Evolutionary conservation across 495 filamentous ascomycete genomes (phyloP).

Genomic region (Eremomyces bilateralis): DNA sequence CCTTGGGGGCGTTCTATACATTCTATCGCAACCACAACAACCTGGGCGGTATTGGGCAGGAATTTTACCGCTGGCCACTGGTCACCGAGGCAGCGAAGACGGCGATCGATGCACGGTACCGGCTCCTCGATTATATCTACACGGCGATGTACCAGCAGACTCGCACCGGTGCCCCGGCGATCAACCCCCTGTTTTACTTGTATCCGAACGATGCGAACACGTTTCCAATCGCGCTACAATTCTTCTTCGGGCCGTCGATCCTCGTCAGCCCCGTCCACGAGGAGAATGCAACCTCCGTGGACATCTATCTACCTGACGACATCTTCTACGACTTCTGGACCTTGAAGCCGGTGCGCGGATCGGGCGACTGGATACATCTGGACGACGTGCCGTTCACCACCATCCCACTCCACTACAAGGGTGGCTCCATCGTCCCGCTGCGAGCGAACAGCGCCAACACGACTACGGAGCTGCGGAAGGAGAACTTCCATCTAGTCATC

Average conservation of each 20-base stretch:
- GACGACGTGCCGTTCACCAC: slow-evolving; percentile 33
- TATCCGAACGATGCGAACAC: slow-evolving; percentile 47
- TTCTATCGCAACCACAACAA: slow-evolving; percentile 72
- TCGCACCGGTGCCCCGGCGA: slow-evolving; percentile 41
- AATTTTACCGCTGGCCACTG: slow-evolving; percentile 53
- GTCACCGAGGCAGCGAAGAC: slow-evolving; percentile 45
- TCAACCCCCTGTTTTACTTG: slow-evolving; percentile 48
- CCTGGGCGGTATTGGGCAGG: slow-evolving; percentile 30
- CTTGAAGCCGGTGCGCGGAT: slow-evolving; percentile 31
- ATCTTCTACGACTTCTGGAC: slow-evolving; percentile 65
- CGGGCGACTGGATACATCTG: slow-evolving; percentile 29
- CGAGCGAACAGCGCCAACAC: slow-evolving; percentile 42
- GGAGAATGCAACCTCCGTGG: slow-evolving; percentile 37
- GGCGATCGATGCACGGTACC: slow-evolving; percentile 55
- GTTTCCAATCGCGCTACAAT: slow-evolving; percentile 40
- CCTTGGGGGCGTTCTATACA: slow-evolving; percentile 56
- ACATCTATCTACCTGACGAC: slow-evolving; percentile 53
- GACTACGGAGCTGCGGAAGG: slow-evolving; percentile 40
- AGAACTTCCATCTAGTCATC: slow-evolving; percentile 49
- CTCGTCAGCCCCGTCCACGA: slow-evolving; percentile 54
- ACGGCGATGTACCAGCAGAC: slow-evolving; percentile 46
- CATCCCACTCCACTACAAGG: slow-evolving; percentile 53
- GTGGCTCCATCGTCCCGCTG: slow-evolving; percentile 46
- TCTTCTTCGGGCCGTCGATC: slow-evolving; percentile 49
- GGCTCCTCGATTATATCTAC: slow-evolving; percentile 65